These are phyloP conservation scores for Ustulina deusta DNA, from an alignment of 2,329 filamentous ascomycete genomes.

Conservation along the genomic window DNA sequence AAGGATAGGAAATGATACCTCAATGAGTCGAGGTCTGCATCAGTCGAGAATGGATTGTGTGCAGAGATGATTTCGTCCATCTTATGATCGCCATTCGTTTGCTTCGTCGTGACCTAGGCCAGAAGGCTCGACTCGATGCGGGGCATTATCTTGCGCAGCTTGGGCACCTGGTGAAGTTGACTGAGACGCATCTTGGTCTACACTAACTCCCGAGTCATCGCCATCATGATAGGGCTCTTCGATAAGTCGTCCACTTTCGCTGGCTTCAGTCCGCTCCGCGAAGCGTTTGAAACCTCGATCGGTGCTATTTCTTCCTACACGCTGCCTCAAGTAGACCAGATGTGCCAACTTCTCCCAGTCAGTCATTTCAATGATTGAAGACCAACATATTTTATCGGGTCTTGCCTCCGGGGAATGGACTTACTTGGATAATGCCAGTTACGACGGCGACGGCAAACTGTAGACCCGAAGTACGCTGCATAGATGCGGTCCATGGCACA, in stretches of 20 bases:
- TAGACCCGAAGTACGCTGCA: slow-evolving; percentile 65
- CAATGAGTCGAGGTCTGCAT: background rate
- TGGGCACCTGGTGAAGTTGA: slow-evolving; percentile 30
- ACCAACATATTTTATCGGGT: background rate
- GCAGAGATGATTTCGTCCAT: background rate
- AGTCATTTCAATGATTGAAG: slow-evolving; percentile 33
- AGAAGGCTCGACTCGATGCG: slow-evolving; percentile 36
- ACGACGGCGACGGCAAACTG: slow-evolving; percentile 66
- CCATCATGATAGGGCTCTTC: slow-evolving; percentile 38
- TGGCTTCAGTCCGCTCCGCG: slow-evolving; percentile 24
- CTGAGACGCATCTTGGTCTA: slow-evolving; percentile 14
- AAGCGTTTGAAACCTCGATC: slow-evolving; percentile 34
- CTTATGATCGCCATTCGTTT: slow-evolving; percentile 38
- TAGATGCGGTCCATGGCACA: slow-evolving; percentile 66
- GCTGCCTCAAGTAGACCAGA: slow-evolving; percentile 46
- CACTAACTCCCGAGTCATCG: slow-evolving; percentile 28
- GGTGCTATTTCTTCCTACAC: slow-evolving; percentile 13
- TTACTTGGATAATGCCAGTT: slow-evolving; percentile 68
- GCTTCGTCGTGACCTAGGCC: slow-evolving; percentile 33
- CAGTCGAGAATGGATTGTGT: background rate
- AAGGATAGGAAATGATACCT: background rate
- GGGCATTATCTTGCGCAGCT: slow-evolving; percentile 27
- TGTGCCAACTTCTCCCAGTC: slow-evolving; percentile 44
- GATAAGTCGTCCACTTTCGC: slow-evolving; percentile 38
- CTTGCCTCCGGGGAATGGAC: slow-evolving; percentile 37